Conservation (phyloP, 345 rosid species). For the Kandelia obovata region DNA sequence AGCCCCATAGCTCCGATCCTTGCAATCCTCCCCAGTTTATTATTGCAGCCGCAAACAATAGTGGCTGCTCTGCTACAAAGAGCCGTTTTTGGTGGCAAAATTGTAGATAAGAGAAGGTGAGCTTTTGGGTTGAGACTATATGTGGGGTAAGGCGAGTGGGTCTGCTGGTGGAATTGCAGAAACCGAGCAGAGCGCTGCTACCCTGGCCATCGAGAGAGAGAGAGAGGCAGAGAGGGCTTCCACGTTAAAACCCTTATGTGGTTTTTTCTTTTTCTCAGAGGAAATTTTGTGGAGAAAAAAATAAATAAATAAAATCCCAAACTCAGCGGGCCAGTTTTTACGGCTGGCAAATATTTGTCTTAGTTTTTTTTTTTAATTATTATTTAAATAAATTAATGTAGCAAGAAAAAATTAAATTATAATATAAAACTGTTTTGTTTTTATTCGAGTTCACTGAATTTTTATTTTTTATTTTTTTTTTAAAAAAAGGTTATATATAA, state of each 20-base stretch:
- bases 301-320: background rate
- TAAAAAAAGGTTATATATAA: too few relatives aligned
- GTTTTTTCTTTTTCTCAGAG: background rate
- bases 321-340: background rate
- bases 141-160: slow-evolving; percentile 29
- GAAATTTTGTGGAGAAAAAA: background rate
- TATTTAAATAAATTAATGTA: too few relatives aligned
- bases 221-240: slow-evolving; percentile 5
- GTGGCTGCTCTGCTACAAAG: slow-evolving; percentile 5
- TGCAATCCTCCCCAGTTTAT: slow-evolving; percentile 53
- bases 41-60: slow-evolving; percentile 5
- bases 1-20: slow-evolving; percentile 54
- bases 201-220: slow-evolving; percentile 17
- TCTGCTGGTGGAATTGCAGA: slow-evolving; percentile 16
- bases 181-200: slow-evolving; percentile 2
- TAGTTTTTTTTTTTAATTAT: too few relatives aligned
- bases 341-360: slow-evolving; percentile 7
- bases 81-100: slow-evolving; percentile 36
- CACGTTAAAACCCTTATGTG: slow-evolving; percentile 37
- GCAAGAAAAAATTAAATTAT: too few relatives aligned
- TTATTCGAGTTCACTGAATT: too few relatives aligned
- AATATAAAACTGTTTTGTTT: too few relatives aligned
- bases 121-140: background rate
- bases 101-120: slow-evolving; percentile 5
- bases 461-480: too few relatives aligned